Evolutionary conservation across 225 moss, liverwort and hornwort genomes (phyloP).

Genomic region (Sphagnum tenellum): DNA sequence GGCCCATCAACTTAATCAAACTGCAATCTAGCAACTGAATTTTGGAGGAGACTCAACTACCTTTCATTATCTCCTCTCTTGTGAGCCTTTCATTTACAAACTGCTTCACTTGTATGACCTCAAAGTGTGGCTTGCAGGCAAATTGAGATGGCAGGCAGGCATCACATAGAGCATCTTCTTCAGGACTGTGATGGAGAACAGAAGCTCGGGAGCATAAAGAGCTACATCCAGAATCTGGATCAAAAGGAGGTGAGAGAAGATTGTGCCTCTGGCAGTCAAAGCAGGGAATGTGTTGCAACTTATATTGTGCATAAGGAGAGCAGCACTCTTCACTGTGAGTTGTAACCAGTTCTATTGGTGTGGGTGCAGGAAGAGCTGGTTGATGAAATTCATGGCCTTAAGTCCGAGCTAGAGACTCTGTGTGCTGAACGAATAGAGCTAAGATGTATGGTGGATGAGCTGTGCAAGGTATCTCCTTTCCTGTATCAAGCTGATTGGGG

Average conservation of each 20-base stretch:
- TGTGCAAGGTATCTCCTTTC: slow-evolving; percentile 18
- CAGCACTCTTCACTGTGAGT: too few species aligned
- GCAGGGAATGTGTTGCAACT: too few species aligned
- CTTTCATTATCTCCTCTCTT: too few species aligned
- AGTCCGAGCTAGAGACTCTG: slow-evolving; percentile 26
- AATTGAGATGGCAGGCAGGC: slow-evolving; percentile 24
- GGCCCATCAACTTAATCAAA: too few species aligned
- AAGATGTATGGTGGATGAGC: slow-evolving; percentile 22
- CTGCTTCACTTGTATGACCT: neutral
- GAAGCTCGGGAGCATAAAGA: slow-evolving; percentile 26
- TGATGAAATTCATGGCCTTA: slow-evolving; percentile 28
- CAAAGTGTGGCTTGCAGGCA: slow-evolving; percentile 21
- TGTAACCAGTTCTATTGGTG: neutral
- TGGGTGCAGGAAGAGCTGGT: slow-evolving; percentile 32
- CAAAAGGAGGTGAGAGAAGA: slow-evolving; percentile 23
- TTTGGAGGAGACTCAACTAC: too few species aligned
- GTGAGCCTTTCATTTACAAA: too few species aligned
- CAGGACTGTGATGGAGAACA: slow-evolving; percentile 22
- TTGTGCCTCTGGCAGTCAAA: too few species aligned
- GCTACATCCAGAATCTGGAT: slow-evolving; percentile 25
- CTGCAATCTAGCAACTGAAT: too few species aligned
- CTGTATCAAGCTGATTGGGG: neutral
- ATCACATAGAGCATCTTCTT: slow-evolving; percentile 22
- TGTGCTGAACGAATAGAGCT: slow-evolving; percentile 26
- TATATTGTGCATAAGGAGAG: too few species aligned